Evolutionary conservation across 73 alveolate species (phyloP), one percentile per base, ranked within the genome.

Genomic region (Paramecium biaurelia): DNA sequence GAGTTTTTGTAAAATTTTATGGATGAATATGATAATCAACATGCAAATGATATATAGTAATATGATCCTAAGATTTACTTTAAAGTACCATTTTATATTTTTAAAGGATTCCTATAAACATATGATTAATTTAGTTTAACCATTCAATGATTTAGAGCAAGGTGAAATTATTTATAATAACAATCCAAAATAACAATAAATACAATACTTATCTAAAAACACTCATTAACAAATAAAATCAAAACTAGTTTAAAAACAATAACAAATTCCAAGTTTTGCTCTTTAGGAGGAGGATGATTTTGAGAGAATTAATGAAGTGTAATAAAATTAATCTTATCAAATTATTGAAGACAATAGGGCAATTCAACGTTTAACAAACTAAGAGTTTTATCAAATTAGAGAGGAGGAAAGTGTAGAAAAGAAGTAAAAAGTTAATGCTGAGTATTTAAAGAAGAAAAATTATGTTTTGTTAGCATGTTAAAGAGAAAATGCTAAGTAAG

Each of bases 21-120:
- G 68, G 68, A 53, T 53, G 68, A 53, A 53, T 53, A 63, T 30
- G 84, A 63, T 30, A 63, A 32, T 30, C 30, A 63, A 30, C 23
- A 63, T 26, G 43, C 47, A 63, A 18, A 63, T 63, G 28, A 58
- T 21, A 28, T 3, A 5, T 4, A 63, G 28, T 9, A 32, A 26
- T 63, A 63, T 26, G 84, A 63, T n/a, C 84, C 84, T 7, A 30
- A 26, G 12, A 63, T 26, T 11, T 63, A 63, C 24, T 63, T 63
- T 63, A 23, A 32, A 32, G 84, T 63, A 63, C 20, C 5, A 14
- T 26, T 14, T 26, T 1, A 1, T 20, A 14, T 24, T 2, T 24
- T 26, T 63, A 7, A 63, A 63, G 84, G 84, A 63, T 63, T 63
- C 84, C 15, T 63, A 63, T 63, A 63, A 63, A 30, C 84, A 63